Evolutionary conservation across 805 yeast genomes (phyloP).

Genomic region (Kluyveromyces nonfermentans): DNA sequence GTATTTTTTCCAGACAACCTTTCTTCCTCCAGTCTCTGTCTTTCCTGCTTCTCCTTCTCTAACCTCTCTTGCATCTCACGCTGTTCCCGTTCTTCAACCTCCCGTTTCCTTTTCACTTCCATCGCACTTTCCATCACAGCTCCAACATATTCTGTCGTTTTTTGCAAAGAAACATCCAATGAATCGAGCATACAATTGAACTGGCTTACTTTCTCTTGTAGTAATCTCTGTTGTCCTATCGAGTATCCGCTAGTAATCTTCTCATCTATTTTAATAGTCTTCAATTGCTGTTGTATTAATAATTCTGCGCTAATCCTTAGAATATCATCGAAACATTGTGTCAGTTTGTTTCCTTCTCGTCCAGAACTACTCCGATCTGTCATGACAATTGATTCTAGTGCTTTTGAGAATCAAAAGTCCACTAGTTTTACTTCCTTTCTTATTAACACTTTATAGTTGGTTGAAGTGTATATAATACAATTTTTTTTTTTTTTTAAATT

Average conservation of each 20-base stretch:
- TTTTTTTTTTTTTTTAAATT: too few relatives aligned
- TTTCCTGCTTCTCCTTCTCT: conserved; percentile 1
- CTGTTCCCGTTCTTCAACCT: conserved; percentile 21
- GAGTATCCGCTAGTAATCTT: conserved; percentile 21
- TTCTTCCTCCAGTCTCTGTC: not conserved
- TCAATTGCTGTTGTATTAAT: conserved; percentile 28
- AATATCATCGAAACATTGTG: conserved; percentile 27
- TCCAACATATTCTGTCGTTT: conserved; percentile 23
- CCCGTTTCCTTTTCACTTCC: conserved; percentile 26
- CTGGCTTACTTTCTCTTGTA: conserved; percentile 20
- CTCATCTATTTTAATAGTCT: conserved; percentile 24
- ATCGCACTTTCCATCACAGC: conserved; percentile 19
- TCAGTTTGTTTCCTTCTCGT: conserved; percentile 18
- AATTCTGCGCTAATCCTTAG: conserved; percentile 27
- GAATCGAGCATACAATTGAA: conserved; percentile 27
- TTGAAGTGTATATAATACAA: too few relatives aligned
- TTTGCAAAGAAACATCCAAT: conserved; percentile 21
- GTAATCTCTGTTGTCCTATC: conserved; percentile 16
- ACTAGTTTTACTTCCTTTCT: not conserved
- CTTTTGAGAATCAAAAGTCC: not conserved
- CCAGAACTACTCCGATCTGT: not conserved
- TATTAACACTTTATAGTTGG: not conserved
- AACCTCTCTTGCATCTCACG: conserved; percentile 14
- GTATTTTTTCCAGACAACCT: conserved; percentile 3
- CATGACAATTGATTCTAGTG: not conserved